phyloP scores from a whole-genome alignment of 78 protist species.

The Dictyostelium brefeldianum region DNA sequence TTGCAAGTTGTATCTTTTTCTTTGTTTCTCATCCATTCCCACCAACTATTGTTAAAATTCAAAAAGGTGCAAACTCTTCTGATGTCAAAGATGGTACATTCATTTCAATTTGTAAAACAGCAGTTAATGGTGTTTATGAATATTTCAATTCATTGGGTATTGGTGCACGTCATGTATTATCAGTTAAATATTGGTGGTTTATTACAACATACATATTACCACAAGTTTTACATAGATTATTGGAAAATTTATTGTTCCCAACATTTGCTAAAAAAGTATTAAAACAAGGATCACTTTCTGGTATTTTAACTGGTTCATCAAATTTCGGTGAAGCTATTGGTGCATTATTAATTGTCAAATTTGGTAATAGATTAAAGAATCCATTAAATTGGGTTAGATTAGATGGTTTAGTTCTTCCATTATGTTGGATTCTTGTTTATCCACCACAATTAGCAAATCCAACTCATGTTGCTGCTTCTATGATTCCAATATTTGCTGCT shows the following conservation, averaged over 20 bases:
- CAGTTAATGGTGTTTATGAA: neutral
- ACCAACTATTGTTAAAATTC: neutral
- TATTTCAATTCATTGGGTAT: slow-evolving; percentile 34
- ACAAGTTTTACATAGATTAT: slow-evolving; percentile 65
- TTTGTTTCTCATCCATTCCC: slow-evolving; percentile 65
- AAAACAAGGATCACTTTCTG: slow-evolving; percentile 54
- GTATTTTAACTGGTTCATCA: slow-evolving; percentile 75
- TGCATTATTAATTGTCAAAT: slow-evolving; percentile 38
- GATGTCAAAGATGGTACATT: neutral
- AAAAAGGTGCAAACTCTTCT: neutral
- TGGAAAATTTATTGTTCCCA: slow-evolving; percentile 68
- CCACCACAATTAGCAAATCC: slow-evolving; percentile 50
- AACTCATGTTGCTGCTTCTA: slow-evolving; percentile 23
- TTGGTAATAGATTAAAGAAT: slow-evolving; percentile 57
- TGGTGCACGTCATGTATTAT: slow-evolving; percentile 43
- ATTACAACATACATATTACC: slow-evolving; percentile 66
- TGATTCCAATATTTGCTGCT: slow-evolving; percentile 37
- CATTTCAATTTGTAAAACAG: neutral
- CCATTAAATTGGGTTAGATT: slow-evolving; percentile 81
- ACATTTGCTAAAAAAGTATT: slow-evolving; percentile 69
- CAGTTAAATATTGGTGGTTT: slow-evolving; percentile 62
- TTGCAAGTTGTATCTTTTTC: slow-evolving; percentile 4
- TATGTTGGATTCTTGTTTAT: slow-evolving; percentile 65
- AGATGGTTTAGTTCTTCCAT: slow-evolving; percentile 39
- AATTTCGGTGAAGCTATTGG: slow-evolving; percentile 70